Base-by-base conservation (phyloP, 306 rosid species). In the Clitoria ternatea region DNA sequence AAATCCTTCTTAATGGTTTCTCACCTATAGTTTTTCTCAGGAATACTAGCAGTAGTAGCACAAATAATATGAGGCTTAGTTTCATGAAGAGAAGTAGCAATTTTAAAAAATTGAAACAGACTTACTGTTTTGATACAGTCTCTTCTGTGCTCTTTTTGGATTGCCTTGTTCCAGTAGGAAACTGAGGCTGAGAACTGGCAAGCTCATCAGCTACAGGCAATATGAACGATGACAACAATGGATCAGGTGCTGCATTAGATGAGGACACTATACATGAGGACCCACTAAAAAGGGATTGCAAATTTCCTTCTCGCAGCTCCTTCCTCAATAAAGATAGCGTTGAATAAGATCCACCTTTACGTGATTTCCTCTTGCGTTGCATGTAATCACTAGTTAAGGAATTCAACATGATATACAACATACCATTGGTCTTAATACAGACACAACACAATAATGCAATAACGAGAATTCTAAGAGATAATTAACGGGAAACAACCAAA, bases 361-460 rank as follows among this genome's bases (percentile, higher is more conserved):
- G 90, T 29, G 92, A 78, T 85, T 89, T 94, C 77, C 97, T 90
- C 80, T 87, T 94, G 77, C 92, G 96, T 84, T 90, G 98, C 90
- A 90, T 83, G 98, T 94, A 83, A 43, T 54, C 77, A 69, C 55
- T 78, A 24, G 85, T 89, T 81, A 88, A 94, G 92, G 89, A 81
- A 85, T 70, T 72, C 85, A 83, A 37, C 47, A n/a, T n/a, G n/a
- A n/a, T n/a, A 27, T 59, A 61, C 22, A 54, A 62, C 43, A 15
- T 24, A 39, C 76, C 59, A 45, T 17, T 56, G 49, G 9, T 56
- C 40, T 70, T 13, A 40, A 53, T 62, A 61, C 19, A 40, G 47
- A 62, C 15, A 65, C 13, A 19, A 53, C 45, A 47, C 15, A 5
- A 14, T 36, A 42, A 64, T 29, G 71, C 61, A 70, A 43, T 29